Base-by-base conservation (phyloP, 23 red algal species). In the Gracilaria gracilis region DNA sequence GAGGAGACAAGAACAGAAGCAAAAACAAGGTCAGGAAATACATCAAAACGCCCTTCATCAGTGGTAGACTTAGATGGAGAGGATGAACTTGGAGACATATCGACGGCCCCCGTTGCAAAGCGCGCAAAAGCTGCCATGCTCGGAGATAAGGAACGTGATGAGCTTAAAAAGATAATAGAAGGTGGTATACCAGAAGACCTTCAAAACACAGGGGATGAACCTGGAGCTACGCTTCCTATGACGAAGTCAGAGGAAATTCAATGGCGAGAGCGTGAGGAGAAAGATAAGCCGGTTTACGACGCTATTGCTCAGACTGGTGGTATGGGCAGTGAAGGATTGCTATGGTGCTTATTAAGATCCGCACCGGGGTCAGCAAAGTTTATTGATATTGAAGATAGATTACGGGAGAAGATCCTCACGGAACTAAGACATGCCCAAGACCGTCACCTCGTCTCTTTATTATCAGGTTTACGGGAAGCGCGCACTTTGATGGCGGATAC, bases 161-260 rank as follows among this genome's bases (percentile, higher is more conserved):
- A 77, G 72, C 72, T 77, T n/a, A 46, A 29, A 25, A 77, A 77
- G 42, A 77, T 77, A 25, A 77, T 77, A 29, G 72, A 51, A 27
- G 72, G 72, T 8, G 72, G 46, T 77, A 25, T 50, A 48, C 72
- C 72, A 51, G 72, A 77, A 3, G 72, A 77, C 38, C 38, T 77
- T 49, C n/a, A 42, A 50, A 77, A 37, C 72, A 51, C 46, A 29
- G 72, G 72, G 23, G 72, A 15, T 51, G 42, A 77, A 50, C n/a
- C 39, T 49, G 72, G 72, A 46, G 40, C 50, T 5, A 77, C 27
- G 4, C 21, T 25, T 77, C 72, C 39, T 19, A 49, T 77, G 72
- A 77, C 72, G 21, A 77, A 51, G 72, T 77, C 72, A 50, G 72
- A 77, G 21, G 72, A 77, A 33, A 77, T 77, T 77, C 72, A 31